Conservation (phyloP, 805 yeast genomes). For the Cyberlindnera mrakii region DNA sequence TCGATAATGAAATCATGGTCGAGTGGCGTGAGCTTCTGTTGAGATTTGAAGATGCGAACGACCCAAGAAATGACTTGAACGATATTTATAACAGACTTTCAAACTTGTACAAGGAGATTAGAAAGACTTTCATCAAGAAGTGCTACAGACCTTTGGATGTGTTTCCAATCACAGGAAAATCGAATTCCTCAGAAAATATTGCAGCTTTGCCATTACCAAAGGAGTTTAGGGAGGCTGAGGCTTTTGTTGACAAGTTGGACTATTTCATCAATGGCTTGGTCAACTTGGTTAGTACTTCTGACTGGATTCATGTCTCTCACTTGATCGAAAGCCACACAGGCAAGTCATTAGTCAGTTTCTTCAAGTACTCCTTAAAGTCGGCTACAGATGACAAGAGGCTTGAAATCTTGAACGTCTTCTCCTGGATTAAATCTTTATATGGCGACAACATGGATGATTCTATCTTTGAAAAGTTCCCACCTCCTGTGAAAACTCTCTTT, state of each 20-base stretch:
- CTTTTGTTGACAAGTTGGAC: constrained; percentile 61
- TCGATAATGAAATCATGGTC: constrained; percentile 56
- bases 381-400: constrained; percentile 44
- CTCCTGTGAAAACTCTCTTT: constrained; percentile 59
- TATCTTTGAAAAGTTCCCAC: constrained; percentile 51
- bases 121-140: constrained; percentile 65
- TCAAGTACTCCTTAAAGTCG: constrained; percentile 37
- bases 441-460: constrained; percentile 37
- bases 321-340: constrained; percentile 64
- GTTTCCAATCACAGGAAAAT: constrained; percentile 12
- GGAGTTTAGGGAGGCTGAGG: constrained; percentile 46
- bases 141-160: constrained; percentile 51
- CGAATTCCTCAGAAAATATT: constrained; percentile 1
- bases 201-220: constrained; percentile 19
- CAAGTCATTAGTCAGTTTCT: constrained; percentile 49
- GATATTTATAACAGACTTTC: constrained; percentile 26
- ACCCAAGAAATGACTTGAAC: constrained; percentile 22
- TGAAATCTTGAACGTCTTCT: constrained; percentile 60
- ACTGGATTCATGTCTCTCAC: constrained; percentile 77
- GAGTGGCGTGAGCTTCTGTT: constrained; percentile 41
- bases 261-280: constrained; percentile 52
- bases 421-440: constrained; percentile 58
- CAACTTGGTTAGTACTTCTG: constrained; percentile 50
- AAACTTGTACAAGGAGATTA: constrained; percentile 53
- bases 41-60: constrained; percentile 16